These are phyloP conservation scores for Tylopilus subfusipes DNA, from an alignment of 768 basidiomycete species.

Conservation along the genomic window DNA sequence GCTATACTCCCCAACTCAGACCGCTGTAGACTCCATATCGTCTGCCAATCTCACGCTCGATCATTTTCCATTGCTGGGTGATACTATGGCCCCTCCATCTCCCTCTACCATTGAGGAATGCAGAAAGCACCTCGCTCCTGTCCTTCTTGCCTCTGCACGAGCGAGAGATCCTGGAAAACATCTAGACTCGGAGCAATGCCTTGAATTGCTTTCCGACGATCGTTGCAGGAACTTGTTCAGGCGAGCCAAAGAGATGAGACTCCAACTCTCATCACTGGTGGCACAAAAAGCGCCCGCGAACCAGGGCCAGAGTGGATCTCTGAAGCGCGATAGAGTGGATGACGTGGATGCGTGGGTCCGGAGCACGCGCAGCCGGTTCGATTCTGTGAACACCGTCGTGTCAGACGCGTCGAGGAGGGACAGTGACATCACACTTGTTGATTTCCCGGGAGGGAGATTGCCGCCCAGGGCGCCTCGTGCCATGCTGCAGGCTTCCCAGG, in stretches of 20 bases:
- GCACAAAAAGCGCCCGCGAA: conserved; percentile 2
- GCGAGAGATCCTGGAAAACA: conserved; percentile 13
- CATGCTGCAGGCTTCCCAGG: conserved; percentile 14
- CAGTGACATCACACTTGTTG: conserved; percentile 26
- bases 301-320: background rate
- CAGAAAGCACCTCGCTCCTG: conserved; percentile 23
- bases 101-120: conserved; percentile 24
- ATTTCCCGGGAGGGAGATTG: conserved; percentile 7
- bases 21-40: conserved; percentile 6
- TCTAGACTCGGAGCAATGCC: conserved; percentile 20
- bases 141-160: conserved; percentile 17
- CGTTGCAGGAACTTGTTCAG: conserved; percentile 19
- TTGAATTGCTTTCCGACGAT: conserved; percentile 28
- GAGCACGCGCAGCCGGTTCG: conserved; percentile 15
- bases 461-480: conserved; percentile 23
- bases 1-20: conserved; percentile 12
- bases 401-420: conserved; percentile 22
- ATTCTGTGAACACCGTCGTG: conserved; percentile 9
- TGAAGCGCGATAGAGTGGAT: conserved; percentile 13
- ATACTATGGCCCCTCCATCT: conserved; percentile 4
- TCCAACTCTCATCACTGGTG: conserved; percentile 16
- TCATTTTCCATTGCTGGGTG: conserved; percentile 8
- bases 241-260: conserved; percentile 25
- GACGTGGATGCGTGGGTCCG: conserved; percentile 11
- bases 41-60: conserved; percentile 2